phyloP scores from a whole-genome alignment of 1,139 yeast genomes.

The Debaryomyces sp. region DNA sequence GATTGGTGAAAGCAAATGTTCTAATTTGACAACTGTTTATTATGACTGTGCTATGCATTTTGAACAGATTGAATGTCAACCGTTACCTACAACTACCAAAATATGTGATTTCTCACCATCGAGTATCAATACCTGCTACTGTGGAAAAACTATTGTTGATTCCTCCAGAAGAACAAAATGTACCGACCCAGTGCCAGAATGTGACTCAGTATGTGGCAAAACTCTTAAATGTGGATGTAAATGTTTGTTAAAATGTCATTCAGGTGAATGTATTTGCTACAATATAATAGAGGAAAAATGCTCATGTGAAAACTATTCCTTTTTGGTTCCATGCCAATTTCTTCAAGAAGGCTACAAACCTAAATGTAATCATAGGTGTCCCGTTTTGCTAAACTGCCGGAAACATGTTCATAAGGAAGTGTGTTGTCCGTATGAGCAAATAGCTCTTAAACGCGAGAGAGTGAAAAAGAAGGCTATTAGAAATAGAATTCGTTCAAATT shows the following conservation, averaged over 20 bases:
- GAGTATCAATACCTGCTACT: slow-evolving; percentile 64
- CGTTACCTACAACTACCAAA: slow-evolving; percentile 42
- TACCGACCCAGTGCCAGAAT: slow-evolving; percentile 77
- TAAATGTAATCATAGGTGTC: slow-evolving; percentile 73
- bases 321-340: slow-evolving; percentile 65
- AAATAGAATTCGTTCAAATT: slow-evolving; percentile 39
- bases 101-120: slow-evolving; percentile 69
- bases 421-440: slow-evolving; percentile 72
- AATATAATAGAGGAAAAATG: slow-evolving; percentile 50
- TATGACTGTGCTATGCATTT: slow-evolving; percentile 74
- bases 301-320: slow-evolving; percentile 52
- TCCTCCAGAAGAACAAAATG: slow-evolving; percentile 51
- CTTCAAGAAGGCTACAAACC: slow-evolving; percentile 55
- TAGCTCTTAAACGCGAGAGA: slow-evolving; percentile 66
- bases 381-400: slow-evolving; percentile 75
- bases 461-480: slow-evolving; percentile 52
- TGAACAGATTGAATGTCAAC: slow-evolving; percentile 62
- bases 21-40: slow-evolving; percentile 46
- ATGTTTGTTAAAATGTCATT: slow-evolving; percentile 74
- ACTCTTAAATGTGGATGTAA: slow-evolving; percentile 69
- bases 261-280: slow-evolving; percentile 74
- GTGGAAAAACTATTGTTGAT: slow-evolving; percentile 57
- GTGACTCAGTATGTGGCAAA: slow-evolving; percentile 67
- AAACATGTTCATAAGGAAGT: slow-evolving; percentile 71
- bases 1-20: slow-evolving; percentile 69